Evolutionary conservation across 305 asterid genomes (phyloP).

Genomic region (Solanum hybrid): DNA sequence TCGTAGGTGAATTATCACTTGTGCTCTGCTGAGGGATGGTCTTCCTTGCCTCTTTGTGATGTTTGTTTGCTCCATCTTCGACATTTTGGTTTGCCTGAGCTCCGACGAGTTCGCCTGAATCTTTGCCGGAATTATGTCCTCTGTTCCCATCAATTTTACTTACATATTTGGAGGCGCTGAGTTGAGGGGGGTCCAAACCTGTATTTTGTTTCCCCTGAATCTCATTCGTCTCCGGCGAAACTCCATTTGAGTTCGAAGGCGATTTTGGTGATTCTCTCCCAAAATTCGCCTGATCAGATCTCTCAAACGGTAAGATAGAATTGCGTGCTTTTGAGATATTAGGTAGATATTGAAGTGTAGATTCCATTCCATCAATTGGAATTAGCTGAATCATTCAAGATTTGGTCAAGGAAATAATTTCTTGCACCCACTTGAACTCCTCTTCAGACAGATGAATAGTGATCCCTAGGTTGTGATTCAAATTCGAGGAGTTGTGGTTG

Average conservation of each 20-base stretch:
- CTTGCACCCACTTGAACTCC: background rate
- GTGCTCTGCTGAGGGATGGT: no score
- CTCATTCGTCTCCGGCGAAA: background rate
- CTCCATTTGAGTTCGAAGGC: background rate
- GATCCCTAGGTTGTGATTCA: background rate
- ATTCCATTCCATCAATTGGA: background rate
- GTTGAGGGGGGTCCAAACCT: background rate
- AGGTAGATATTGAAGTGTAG: background rate
- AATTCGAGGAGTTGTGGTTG: background rate
- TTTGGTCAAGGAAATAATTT: background rate
- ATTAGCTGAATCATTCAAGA: background rate
- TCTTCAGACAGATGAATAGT: background rate
- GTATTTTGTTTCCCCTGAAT: background rate
- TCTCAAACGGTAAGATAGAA: background rate
- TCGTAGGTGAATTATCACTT: no score
- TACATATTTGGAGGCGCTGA: background rate
- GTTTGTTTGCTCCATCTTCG: no score
- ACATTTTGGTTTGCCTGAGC: no score
- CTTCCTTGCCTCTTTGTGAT: no score
- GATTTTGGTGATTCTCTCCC: background rate
- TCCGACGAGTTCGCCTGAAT: no score
- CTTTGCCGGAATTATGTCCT: background rate
- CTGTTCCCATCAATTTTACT: background rate
- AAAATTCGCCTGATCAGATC: background rate
- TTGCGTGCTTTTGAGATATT: background rate